Percentiles rank a stretch among this genome's conserved stretches.
Evolutionary conservation across 2,329 filamentous ascomycete genomes (phyloP).

Genomic region (Xylariales sp.): DNA sequence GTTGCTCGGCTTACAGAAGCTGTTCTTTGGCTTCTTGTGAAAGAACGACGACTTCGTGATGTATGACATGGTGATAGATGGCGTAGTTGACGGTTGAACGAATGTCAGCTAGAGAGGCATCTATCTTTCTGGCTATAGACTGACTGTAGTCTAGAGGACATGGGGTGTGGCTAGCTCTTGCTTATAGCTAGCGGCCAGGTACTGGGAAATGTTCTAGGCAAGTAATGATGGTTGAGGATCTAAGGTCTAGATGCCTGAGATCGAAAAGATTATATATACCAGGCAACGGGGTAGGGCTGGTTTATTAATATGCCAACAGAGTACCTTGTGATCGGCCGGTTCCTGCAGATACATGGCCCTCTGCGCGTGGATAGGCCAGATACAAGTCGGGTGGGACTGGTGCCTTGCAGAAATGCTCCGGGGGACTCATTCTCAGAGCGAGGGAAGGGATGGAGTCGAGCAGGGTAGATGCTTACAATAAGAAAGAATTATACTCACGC

Average conservation of each 20-base stretch:
- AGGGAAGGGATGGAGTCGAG: conserved; percentile 19
- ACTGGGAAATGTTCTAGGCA: neutral
- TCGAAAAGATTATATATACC: neutral
- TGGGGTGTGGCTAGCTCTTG: conserved; percentile 23
- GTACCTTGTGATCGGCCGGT: conserved; percentile 37
- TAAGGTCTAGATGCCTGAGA: neutral
- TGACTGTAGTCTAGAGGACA: conserved; percentile 9
- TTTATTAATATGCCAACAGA: conserved; percentile 37
- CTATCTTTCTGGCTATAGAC: conserved; percentile 21
- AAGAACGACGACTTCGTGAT: conserved; percentile 43
- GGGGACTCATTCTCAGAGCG: conserved; percentile 6
- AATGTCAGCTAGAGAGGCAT: neutral
- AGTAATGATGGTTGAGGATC: neutral
- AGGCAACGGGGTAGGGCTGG: conserved; percentile 23
- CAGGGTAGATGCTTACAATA: conserved; percentile 24
- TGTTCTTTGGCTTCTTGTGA: conserved; percentile 47
- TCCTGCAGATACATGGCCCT: conserved; percentile 44
- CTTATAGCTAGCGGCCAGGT: conserved; percentile 27
- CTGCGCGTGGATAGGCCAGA: conserved; percentile 29
- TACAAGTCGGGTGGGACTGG: conserved; percentile 27
- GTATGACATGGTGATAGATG: conserved; percentile 35
- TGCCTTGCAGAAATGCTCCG: conserved; percentile 36
- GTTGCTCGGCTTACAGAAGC: conserved; percentile 36
- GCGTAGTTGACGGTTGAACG: neutral
- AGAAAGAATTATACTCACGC: conserved; percentile 40